Evolutionary conservation across 2,329 filamentous ascomycete genomes (phyloP), one percentile per base, ranked within the genome.

Genomic region (Lasiodiplodia gonubiensis): DNA sequence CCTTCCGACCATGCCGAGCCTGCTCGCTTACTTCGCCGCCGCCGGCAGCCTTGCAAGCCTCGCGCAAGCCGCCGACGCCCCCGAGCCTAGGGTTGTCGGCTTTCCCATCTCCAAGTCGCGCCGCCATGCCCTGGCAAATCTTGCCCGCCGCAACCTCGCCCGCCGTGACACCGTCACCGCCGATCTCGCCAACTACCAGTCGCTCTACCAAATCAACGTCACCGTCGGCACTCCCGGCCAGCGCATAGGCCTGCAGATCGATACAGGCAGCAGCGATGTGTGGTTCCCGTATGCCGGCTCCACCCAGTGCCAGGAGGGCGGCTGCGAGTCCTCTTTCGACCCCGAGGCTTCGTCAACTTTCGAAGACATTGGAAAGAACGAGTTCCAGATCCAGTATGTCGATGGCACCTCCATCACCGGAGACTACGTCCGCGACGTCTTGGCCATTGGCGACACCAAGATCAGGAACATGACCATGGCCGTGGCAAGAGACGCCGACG

Each of bases 181-280:
- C 4, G 21, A 12, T n/a, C 57, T 67, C 14, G 25, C 49, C 49
- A 64, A 64, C 66, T 37, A 23, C 18, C 35, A 42, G 4, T 49
- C 27, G 35, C 49, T 61, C 21, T 68, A 68, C 64, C 59, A 67
- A 12, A 60, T 67, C 49, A 68, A 68, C 35, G 54, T 68, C 21
- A 68, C 64, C n/a, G 64, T 68, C 55, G 67, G 67, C 64, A 68
- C 67, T 4, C 67, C 67, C n/a, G 46, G 46, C 21, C 64, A 67
- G 49, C n/a, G 16, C 10, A n/a, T 68, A 7, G 51, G 48, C 25
- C 64, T 67, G 8, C 49, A 57, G 37, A 42, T 68, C 57, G 67
- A 68, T 39, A 68, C 67, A 0, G 64, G 67, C 37, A 68, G 64
- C 49, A 55, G 35, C 30, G 66, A 67, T 23, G 52, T 57, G n/a